Evolutionary conservation across 805 yeast genomes (phyloP), one percentile per base, ranked within the genome.

Genomic region (Metschnikowia colocasiae): DNA sequence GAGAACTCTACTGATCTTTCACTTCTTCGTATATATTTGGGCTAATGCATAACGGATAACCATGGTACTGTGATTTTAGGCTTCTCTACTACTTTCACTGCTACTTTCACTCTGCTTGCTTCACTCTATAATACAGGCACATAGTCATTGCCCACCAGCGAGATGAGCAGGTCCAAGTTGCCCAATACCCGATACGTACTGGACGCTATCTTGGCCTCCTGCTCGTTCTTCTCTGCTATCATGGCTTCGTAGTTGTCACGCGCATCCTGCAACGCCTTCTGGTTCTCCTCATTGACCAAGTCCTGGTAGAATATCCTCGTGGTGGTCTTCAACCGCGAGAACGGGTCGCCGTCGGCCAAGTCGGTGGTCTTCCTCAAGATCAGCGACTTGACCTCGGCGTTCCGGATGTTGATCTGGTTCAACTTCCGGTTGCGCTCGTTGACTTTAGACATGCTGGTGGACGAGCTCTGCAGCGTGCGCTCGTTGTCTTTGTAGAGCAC

Each of bases 381-480:
- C 18, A 78, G 75, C 40, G 85, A 81, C 56, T 74, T 73, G 36
- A 81, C 66, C 63, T 91, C 97, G 0, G 96, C 97, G 58, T 78
- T 76, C 60, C 95, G 82, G 56, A 90, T 81, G 40, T 79, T 80
- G 43, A 82, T 82, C 62, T 82, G 83, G 65, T 92, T 92, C 53
- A 85, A 76, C 57, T 81, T 85, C 63, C 96, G 79, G 66, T 94
- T 94, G 59, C 96, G 81, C 58, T 86, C 85, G 55, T 90, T 89
- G 43, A 90, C 87, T 55, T 79, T 81, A 36, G 85, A 79, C 69
- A 89, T 75, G 46, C 49, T 45, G 48, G 80, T 74, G 53, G 67
- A 73, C 52, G 66, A 71, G 59, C 62, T 64, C 48, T 67, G 66
- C 61, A 68, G 56, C 53, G 66, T 67, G 15, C 59, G 43, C 46